These are phyloP conservation scores for Fusarium cyanostomum DNA, from an alignment of 2,329 filamentous ascomycete genomes.

Conservation along the genomic window DNA sequence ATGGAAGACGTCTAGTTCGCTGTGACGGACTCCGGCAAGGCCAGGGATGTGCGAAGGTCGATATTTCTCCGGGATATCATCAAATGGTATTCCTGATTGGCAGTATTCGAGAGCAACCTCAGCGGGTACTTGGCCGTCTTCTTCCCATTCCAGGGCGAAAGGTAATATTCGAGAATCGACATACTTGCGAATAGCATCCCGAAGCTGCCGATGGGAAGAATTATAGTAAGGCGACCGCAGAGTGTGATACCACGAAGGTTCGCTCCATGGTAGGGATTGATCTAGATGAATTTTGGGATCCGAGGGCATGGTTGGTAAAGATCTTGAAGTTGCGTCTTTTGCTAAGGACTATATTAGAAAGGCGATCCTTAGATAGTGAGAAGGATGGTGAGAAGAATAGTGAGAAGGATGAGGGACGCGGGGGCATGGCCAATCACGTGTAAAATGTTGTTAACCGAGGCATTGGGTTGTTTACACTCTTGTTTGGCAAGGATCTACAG, in stretches of 20 bases:
- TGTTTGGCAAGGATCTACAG: too few species aligned
- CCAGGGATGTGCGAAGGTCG: background rate
- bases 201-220: slow-evolving; percentile 66
- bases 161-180: slow-evolving; percentile 67
- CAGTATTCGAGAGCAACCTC: slow-evolving; percentile 33
- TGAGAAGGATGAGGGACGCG: too few species aligned
- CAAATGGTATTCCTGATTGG: background rate
- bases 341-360: too few species aligned
- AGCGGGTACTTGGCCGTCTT: slow-evolving; percentile 60
- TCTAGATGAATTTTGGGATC: too few species aligned
- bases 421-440: too few species aligned
- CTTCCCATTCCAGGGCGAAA: slow-evolving; percentile 71
- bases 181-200: slow-evolving; percentile 65
- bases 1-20: slow-evolving; percentile 66
- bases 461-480: too few species aligned
- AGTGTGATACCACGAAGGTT: background rate
- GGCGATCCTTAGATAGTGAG: too few species aligned
- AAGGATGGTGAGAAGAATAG: too few species aligned
- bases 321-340: too few species aligned
- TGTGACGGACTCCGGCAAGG: slow-evolving; percentile 51
- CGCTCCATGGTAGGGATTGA: background rate
- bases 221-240: slow-evolving; percentile 66
- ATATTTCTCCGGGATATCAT: background rate
- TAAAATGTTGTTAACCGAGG: too few species aligned
- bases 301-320: too few species aligned